Conservation (phyloP, 108 stramenopile species). For the Pseudonitzschia multiseries region DNA sequence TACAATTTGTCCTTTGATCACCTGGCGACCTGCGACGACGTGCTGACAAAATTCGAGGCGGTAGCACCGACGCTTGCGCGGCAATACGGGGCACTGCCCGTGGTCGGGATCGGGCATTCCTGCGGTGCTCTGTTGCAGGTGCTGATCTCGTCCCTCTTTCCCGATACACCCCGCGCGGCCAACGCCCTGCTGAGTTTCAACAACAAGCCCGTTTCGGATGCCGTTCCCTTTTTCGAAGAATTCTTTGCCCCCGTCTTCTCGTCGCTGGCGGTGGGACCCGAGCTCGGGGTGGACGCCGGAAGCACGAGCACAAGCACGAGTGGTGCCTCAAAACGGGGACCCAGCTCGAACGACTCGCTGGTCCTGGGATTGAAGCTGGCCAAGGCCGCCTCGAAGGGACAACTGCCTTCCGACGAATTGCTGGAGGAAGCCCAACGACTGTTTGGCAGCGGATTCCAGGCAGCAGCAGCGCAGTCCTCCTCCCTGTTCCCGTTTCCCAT, state of each 20-base stretch:
- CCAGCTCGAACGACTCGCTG: conserved; percentile 40
- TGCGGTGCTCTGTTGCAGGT: conserved; percentile 89
- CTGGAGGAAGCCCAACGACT: conserved; percentile 25
- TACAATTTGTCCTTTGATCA: conserved; percentile 92
- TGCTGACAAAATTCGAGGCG: conserved; percentile 82
- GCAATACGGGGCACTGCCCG: conserved; percentile 89
- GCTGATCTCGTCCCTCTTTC: conserved; percentile 87
- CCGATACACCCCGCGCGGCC: conserved; percentile 90
- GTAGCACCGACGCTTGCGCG: conserved; percentile 70
- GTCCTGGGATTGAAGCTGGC: conserved; percentile 40
- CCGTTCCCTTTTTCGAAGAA: conserved; percentile 88
- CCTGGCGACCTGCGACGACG: conserved; percentile 79
- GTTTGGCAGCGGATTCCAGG: not conserved
- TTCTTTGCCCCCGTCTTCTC: conserved; percentile 83
- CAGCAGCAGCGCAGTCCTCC: not conserved
- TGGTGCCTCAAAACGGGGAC: not conserved
- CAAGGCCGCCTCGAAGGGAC: conserved; percentile 39
- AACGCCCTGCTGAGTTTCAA: conserved; percentile 91
- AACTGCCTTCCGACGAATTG: conserved; percentile 72
- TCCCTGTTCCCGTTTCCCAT: not conserved
- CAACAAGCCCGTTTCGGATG: conserved; percentile 84
- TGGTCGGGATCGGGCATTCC: conserved; percentile 91
- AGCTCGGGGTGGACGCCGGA: conserved; percentile 38
- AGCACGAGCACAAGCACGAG: not conserved
- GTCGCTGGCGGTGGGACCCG: conserved; percentile 32